Evolutionary conservation across 2,329 filamentous ascomycete species (phyloP).

Genomic region (Colletotrichum orchidophilum): DNA sequence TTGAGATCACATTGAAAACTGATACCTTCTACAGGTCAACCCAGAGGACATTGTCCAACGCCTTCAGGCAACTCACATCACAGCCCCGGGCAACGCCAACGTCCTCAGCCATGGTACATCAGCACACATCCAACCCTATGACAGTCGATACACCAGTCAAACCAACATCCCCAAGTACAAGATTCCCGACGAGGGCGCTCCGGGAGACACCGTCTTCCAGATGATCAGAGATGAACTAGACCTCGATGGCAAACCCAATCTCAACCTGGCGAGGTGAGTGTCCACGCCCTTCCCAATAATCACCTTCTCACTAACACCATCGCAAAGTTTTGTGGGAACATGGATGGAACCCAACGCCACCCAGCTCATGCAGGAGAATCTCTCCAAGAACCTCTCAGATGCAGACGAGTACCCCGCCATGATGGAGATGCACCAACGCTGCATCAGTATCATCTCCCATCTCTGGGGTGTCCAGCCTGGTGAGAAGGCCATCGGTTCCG

Average conservation of each 20-base stretch:
- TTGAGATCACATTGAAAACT: neutral
- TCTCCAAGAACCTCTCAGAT: conserved; percentile 78
- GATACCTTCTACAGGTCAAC: conserved; percentile 51
- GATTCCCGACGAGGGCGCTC: conserved; percentile 65
- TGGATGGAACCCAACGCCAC: conserved; percentile 76
- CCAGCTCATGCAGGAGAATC: conserved; percentile 72
- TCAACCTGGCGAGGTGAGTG: conserved; percentile 68
- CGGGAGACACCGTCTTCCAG: conserved; percentile 71
- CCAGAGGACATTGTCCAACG: conserved; percentile 64
- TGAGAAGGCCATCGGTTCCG: conserved; percentile 73
- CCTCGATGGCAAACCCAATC: conserved; percentile 71
- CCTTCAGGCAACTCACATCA: conserved; percentile 56
- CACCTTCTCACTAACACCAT: conserved; percentile 1
- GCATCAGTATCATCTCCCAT: conserved; percentile 73
- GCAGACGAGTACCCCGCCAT: conserved; percentile 71
- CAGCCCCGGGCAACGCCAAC: conserved; percentile 43
- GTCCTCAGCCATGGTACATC: conserved; percentile 51
- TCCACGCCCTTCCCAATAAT: neutral
- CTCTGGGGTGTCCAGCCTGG: conserved; percentile 71
- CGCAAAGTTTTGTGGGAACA: conserved; percentile 71
- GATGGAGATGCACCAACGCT: conserved; percentile 70
- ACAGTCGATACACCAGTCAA: conserved; percentile 63
- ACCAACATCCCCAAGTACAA: conserved; percentile 66
- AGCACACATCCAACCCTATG: conserved; percentile 66
- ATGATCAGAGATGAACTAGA: conserved; percentile 71